Evolutionary conservation across 441 rosid genomes (phyloP), one percentile per base, ranked within the genome.

Genomic region (Geranium incanum): DNA sequence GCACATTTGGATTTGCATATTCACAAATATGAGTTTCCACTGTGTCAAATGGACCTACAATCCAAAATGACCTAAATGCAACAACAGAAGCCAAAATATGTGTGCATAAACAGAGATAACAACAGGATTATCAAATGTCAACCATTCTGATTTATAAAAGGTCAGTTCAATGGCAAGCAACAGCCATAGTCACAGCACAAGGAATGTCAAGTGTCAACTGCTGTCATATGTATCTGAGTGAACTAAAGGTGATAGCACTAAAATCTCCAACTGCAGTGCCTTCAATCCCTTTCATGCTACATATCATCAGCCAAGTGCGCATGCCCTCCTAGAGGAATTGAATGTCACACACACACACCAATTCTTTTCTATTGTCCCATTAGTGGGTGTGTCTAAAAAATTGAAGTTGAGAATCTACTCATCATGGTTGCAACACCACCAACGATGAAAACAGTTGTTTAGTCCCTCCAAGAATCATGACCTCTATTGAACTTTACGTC

Each of bases 321-420:
- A 59, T 3, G 39, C 67, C 36, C 36, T 28, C 2, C 6, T 15
- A 9, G 13, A 39, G 28, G 52, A 68, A 74, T 38, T 39, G 43
- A 39, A 39, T 15, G 23, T 13, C 28, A n/a, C 19, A 39, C 48
- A 55, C 43, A n/a, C 19, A 50, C 48, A 55, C 43, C 37, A 70
- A 67, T 67, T 71, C 45, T 39, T 19, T 48, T 23, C 21, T 28
- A 7, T 7, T 39, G 43, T 39, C 43, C 43, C 8, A 7, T 39
- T 39, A 39, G 43, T 39, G 43, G 43, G 43, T 4, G 8, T 39
- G 43, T 39, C 43, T 7, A 7, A 39, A 4, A 39, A 5, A 12
- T 11, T 45, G 68, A 72, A 78, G 80, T 76, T 70, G 83, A 75
- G 69, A 59, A 67, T 78, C 85, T 76, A 76, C 69, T 79, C 85